Base-by-base conservation (phyloP, 805 yeast species). In the Candida taoyuanica region DNA sequence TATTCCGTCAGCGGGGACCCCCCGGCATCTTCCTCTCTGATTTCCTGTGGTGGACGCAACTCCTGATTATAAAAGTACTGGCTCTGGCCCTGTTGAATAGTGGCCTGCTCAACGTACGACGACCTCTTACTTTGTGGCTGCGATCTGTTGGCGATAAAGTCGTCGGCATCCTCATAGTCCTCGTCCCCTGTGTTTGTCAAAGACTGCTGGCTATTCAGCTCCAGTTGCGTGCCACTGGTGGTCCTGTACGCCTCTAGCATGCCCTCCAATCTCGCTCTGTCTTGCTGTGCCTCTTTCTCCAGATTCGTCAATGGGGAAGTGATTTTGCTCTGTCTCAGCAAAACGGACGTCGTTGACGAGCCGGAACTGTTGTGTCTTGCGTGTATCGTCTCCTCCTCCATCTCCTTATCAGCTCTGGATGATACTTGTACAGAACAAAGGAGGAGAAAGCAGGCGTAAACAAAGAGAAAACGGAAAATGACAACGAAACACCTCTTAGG, bases 91-190 rank as follows among this genome's bases (percentile, higher is more conserved):
- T n/a, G n/a, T 7, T 21, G 24, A 7, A 31, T n/a, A 14, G 29
- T 30, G 30, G 27, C 8, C 3, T 32, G 25, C 12, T 25, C 29
- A 11, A 21, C 7, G 24, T 21, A 21, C 7, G 24, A 21, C 27
- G 27, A 31, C 31, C 26, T 26, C 7, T 30, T 34, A 24, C 36
- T 33, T 29, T 28, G 31, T 13, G 33, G 25, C 4, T 23, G 21
- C 6, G 43, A 37, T 30, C 27, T 39, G 37, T 44, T 49, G 16
- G 23, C 42, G 12, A 47, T 49, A 39, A 47, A 45, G 19, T 49
- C 53, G 36, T 49, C 53, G 3, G 53, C 52, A 30, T 49, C 52
- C 9, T 39, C 45, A 31, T 39, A 49, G 14, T 43, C 47, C 7
- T 45, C 48, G 7, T 33, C 40, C 28, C 39, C 36, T 3, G 42